Conservation (phyloP, 345 rosid species). For the Lepidium aucheri region DNA sequence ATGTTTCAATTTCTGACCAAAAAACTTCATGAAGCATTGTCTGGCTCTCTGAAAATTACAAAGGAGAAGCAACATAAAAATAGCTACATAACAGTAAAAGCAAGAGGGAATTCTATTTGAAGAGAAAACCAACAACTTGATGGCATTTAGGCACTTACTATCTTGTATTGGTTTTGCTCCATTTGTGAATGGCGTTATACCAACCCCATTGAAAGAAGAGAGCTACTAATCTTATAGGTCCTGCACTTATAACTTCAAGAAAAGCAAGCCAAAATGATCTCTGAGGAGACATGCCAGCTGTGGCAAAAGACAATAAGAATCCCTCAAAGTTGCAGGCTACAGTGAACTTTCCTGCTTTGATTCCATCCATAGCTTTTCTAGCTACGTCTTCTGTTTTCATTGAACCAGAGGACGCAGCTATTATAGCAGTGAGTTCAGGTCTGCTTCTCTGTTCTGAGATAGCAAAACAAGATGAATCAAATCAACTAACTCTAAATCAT, state of each 20-base stretch:
- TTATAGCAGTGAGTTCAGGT: constrained; percentile 53
- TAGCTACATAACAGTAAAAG: neutral
- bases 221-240: constrained; percentile 42
- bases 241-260: constrained; percentile 51
- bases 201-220: constrained; percentile 70
- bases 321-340: constrained; percentile 80
- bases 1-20: neutral
- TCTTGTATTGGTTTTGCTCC: constrained; percentile 17
- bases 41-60: neutral
- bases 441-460: constrained; percentile 45
- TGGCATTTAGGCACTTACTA: constrained; percentile 3
- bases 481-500: neutral
- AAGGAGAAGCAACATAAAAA: neutral
- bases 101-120: neutral
- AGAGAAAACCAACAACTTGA: neutral
- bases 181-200: constrained; percentile 50
- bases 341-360: constrained; percentile 53
- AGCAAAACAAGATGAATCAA: neutral
- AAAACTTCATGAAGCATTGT: neutral
- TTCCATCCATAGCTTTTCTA: constrained; percentile 56
- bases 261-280: constrained; percentile 67
- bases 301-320: constrained; percentile 43
- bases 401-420: constrained; percentile 51
- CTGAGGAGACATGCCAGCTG: constrained; percentile 76
- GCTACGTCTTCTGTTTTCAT: constrained; percentile 86